These are phyloP conservation scores for Fagopyrum esculentum DNA, from an alignment of 148 eudicot species.

Conservation along the genomic window DNA sequence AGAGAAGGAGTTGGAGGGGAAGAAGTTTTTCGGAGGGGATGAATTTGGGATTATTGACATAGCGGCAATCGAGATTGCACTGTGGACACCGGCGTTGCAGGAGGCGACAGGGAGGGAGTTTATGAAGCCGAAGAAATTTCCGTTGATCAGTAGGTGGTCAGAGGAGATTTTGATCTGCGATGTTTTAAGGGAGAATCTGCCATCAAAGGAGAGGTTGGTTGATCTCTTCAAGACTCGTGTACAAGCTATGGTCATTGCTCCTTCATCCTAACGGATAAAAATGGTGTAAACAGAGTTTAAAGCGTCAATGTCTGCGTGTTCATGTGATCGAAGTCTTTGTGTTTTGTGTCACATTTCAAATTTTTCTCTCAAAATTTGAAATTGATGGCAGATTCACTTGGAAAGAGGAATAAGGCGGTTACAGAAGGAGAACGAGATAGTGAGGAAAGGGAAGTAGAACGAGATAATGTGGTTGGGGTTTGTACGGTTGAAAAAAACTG, in stretches of 20 bases:
- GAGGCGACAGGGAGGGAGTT: slow-evolving; percentile 18
- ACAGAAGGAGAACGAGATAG: too few relatives aligned
- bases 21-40: slow-evolving; percentile 29
- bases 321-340: too few relatives aligned
- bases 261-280: background rate
- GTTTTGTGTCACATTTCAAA: too few relatives aligned
- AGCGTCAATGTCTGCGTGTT: too few relatives aligned
- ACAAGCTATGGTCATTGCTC: background rate
- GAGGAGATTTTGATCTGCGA: background rate
- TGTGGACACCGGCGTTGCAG: slow-evolving; percentile 13
- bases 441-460: too few relatives aligned
- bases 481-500: too few relatives aligned
- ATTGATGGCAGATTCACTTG: too few relatives aligned
- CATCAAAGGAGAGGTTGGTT: background rate
- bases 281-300: too few relatives aligned
- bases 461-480: too few relatives aligned
- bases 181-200: background rate
- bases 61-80: slow-evolving; percentile 12
- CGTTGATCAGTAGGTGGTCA: background rate
- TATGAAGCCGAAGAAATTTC: background rate
- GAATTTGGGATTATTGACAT: slow-evolving; percentile 21
- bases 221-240: background rate
- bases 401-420: too few relatives aligned
- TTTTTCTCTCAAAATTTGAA: too few relatives aligned
- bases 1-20: slow-evolving; percentile 18